Conservation (phyloP, 345 rosid species). For the Melastoma malabathricum region DNA sequence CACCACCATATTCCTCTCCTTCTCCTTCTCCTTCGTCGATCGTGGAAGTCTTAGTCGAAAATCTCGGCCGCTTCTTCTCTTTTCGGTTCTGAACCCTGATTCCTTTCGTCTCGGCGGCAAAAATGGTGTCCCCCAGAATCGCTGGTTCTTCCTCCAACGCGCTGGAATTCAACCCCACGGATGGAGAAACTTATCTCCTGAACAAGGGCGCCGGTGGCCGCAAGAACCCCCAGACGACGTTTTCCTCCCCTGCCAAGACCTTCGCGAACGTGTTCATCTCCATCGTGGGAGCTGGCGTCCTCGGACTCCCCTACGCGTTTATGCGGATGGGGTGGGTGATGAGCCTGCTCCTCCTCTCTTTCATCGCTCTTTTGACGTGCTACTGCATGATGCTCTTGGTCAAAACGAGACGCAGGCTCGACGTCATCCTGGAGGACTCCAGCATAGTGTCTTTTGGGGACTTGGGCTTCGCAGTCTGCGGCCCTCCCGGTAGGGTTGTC, state of each 20-base stretch:
- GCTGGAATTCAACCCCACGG: too few species aligned
- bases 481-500: constrained; percentile 41
- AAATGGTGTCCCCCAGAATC: too few species aligned
- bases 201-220: too few species aligned
- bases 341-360: constrained; percentile 50
- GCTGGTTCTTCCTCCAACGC: too few species aligned
- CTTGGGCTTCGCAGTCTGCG: constrained; percentile 68
- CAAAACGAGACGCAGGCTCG: constrained; percentile 62
- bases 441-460: constrained; percentile 66
- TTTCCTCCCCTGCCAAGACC: constrained; percentile 62
- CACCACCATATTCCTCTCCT: too few species aligned
- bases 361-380: constrained; percentile 40
- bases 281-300: constrained; percentile 75
- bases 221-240: constrained; percentile 6
- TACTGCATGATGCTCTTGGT: constrained; percentile 81
- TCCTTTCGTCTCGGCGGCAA: too few species aligned
- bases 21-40: too few species aligned
- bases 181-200: too few species aligned
- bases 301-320: constrained; percentile 82
- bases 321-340: constrained; percentile 82
- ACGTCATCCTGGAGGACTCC: constrained; percentile 23
- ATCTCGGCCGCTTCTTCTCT: too few species aligned
- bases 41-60: too few species aligned
- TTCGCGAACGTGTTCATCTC: constrained; percentile 87
- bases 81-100: too few species aligned